These are phyloP conservation scores for Phytophthora meadii DNA, from an alignment of 352 stramenopile species.

Conservation along the genomic window DNA sequence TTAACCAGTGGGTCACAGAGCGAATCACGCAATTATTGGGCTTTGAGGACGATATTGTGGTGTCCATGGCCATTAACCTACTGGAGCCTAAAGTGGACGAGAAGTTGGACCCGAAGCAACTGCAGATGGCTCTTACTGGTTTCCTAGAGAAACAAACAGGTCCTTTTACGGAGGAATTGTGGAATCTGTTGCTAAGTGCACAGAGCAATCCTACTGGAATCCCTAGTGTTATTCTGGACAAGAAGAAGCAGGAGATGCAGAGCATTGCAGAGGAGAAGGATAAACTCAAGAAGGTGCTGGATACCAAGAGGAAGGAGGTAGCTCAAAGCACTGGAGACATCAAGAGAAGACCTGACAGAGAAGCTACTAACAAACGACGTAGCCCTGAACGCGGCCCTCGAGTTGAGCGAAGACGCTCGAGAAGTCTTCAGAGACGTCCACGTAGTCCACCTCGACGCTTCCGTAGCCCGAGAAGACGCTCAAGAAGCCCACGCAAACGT, in stretches of 20 bases:
- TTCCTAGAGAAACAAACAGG: constrained; percentile 92
- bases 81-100: constrained; percentile 83
- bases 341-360: background rate
- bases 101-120: constrained; percentile 78
- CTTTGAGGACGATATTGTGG: constrained; percentile 94
- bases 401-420: constrained; percentile 18
- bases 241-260: constrained; percentile 92
- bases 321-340: background rate
- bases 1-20: constrained; percentile 90
- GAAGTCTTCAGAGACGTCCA: constrained; percentile 25
- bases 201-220: constrained; percentile 91
- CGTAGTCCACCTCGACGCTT: constrained; percentile 15
- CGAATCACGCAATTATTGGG: constrained; percentile 87
- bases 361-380: constrained; percentile 6
- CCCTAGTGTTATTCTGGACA: constrained; percentile 82
- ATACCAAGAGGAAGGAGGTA: constrained; percentile 52
- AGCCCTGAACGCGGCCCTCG: background rate
- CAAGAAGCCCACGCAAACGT: constrained; percentile 18
- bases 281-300: constrained; percentile 63
- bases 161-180: constrained; percentile 91
- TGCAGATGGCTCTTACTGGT: constrained; percentile 91
- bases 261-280: constrained; percentile 62
- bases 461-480: constrained; percentile 33
- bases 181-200: constrained; percentile 89
- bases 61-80: constrained; percentile 85